Conservation (phyloP, 768 basidiomycete species). For the Psilocybe cubensis region DNA sequence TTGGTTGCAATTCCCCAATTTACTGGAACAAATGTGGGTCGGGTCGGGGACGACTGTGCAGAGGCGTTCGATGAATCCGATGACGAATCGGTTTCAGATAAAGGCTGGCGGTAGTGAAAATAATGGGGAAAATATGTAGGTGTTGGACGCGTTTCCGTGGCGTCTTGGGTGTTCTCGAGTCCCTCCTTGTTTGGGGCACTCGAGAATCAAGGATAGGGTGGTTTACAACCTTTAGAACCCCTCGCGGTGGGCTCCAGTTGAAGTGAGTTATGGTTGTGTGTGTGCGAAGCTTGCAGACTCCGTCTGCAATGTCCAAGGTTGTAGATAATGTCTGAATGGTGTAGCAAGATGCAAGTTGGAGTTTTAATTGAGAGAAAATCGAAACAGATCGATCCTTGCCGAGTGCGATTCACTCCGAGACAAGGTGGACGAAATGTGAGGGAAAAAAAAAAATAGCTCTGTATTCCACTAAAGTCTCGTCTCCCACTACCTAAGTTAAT, state of each 20-base stretch:
- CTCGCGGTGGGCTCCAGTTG: slow-evolving; percentile 14
- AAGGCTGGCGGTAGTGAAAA: neutral
- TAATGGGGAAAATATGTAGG: neutral
- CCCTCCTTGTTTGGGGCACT: neutral
- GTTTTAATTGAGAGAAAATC: too few species aligned
- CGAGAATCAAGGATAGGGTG: neutral
- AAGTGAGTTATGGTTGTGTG: neutral
- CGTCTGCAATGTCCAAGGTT: too few species aligned
- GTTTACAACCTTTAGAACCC: neutral
- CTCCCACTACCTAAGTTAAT: too few species aligned
- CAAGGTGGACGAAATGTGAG: too few species aligned
- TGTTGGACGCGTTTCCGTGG: neutral
- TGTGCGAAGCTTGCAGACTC: neutral
- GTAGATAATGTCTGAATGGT: too few species aligned
- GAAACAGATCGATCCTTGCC: too few species aligned
- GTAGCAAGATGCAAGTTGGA: too few species aligned
- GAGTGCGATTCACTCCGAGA: too few species aligned
- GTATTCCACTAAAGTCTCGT: too few species aligned
- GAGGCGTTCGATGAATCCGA: neutral
- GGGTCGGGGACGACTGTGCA: neutral
- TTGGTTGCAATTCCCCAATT: neutral
- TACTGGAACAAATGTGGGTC: neutral
- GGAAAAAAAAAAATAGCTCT: too few species aligned
- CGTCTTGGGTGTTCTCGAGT: too few species aligned
- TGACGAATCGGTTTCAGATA: neutral